These are phyloP conservation scores for Austroboletus eburneus DNA, from an alignment of 768 basidiomycete genomes.

Conservation along the genomic window DNA sequence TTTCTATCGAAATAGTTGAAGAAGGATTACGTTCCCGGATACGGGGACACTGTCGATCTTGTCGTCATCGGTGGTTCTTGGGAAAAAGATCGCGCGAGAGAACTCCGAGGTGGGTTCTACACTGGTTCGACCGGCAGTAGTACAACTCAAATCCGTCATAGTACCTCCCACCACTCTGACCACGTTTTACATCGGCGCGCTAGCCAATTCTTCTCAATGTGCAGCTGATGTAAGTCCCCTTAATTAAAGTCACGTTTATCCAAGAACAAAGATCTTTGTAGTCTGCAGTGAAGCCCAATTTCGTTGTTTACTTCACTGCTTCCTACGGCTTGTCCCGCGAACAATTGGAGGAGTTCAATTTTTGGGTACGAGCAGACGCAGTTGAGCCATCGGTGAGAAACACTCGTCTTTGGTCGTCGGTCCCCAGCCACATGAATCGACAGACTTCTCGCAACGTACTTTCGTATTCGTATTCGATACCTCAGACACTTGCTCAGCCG, in stretches of 20 bases:
- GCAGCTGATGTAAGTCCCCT: constrained; percentile 35
- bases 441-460: constrained; percentile 27
- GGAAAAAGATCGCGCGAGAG: constrained; percentile 75
- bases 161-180: constrained; percentile 71
- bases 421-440: not conserved
- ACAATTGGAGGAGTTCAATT: constrained; percentile 70
- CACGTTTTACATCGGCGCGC: constrained; percentile 74
- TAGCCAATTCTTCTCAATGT: constrained; percentile 47
- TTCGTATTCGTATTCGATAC: constrained; percentile 54
- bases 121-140: not conserved
- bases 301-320: constrained; percentile 69
- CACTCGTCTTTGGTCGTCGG: not conserved
- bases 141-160: constrained; percentile 21
- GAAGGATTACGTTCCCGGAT: constrained; percentile 82
- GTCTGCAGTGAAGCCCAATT: constrained; percentile 50
- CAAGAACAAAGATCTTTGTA: constrained; percentile 17
- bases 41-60: constrained; percentile 79
- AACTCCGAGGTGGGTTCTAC: constrained; percentile 57
- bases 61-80: constrained; percentile 73
- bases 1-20: constrained; percentile 46
- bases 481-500: constrained; percentile 47
- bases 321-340: constrained; percentile 71
- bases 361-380: constrained; percentile 41
- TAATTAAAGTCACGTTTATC: not conserved
- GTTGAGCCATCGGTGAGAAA: constrained; percentile 20